Percentiles rank a stretch among this genome's conserved stretches.
Evolutionary conservation across 2,329 filamentous ascomycete genomes (phyloP).

Genomic region (Hypomyces perniciosus): DNA sequence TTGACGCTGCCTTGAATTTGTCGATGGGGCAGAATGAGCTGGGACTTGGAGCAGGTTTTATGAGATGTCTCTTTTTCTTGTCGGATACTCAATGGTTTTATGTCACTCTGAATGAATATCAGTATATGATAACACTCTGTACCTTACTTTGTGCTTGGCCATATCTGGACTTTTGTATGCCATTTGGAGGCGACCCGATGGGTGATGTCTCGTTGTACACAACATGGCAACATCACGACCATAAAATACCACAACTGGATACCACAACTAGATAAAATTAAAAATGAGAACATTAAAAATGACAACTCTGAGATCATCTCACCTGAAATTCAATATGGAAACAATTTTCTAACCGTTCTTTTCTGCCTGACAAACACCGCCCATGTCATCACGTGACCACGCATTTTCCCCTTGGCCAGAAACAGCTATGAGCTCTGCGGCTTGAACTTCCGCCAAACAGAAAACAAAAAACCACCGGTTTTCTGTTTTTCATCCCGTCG

Average conservation of each 20-base stretch:
- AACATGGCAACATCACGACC: too few species aligned
- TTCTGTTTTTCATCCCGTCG: neutral
- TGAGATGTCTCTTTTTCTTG: conserved; percentile 2
- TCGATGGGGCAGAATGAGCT: neutral
- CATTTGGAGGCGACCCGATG: neutral
- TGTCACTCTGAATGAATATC: neutral
- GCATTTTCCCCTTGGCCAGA: conserved; percentile 4
- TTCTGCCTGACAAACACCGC: too few species aligned
- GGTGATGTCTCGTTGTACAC: too few species aligned
- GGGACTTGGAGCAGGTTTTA: neutral
- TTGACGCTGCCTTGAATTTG: conserved; percentile 17
- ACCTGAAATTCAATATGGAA: too few species aligned
- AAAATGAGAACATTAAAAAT: too few species aligned
- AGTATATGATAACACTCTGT: neutral
- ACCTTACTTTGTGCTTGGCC: neutral
- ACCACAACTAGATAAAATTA: too few species aligned
- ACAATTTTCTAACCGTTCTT: too few species aligned
- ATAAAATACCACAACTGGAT: too few species aligned
- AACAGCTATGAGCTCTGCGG: neutral
- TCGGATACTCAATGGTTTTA: conserved; percentile 18
- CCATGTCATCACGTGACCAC: conserved; percentile 9
- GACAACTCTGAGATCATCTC: too few species aligned
- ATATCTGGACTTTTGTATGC: neutral
- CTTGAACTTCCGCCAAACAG: neutral
- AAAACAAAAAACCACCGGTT: neutral